A percentile compares a stretch with the other conserved stretches of the same genome.
Evolutionary conservation across 2,329 filamentous ascomycete genomes (phyloP).

Genomic region (Cephalotrichum gorgonifer): DNA sequence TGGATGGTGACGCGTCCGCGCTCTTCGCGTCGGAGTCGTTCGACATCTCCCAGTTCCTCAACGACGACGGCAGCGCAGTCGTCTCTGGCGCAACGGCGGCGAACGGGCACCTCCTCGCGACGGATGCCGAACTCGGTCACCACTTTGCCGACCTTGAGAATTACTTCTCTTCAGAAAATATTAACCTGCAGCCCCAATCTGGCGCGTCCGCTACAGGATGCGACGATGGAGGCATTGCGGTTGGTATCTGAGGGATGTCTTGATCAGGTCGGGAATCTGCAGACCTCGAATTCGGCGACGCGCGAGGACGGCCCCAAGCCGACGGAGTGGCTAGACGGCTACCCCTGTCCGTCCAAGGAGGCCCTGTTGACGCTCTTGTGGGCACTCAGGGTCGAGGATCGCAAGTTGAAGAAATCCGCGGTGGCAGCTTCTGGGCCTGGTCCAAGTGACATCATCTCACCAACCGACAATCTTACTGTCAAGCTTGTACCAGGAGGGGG

Average conservation of each 20-base stretch:
- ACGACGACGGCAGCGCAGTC: slow-evolving; percentile 36
- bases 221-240: slow-evolving; percentile 65
- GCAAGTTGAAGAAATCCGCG: background rate
- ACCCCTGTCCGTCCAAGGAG: slow-evolving; percentile 31
- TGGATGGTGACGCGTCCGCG: slow-evolving; percentile 49
- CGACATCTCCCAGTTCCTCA: slow-evolving; percentile 45
- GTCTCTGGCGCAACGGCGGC: slow-evolving; percentile 36
- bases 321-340: slow-evolving; percentile 24
- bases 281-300: slow-evolving; percentile 21
- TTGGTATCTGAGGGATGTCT: slow-evolving; percentile 51
- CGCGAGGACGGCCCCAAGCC: slow-evolving; percentile 24
- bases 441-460: background rate
- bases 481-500: background rate
- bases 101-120: slow-evolving; percentile 37
- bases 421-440: background rate
- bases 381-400: slow-evolving; percentile 31
- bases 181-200: slow-evolving; percentile 64
- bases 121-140: slow-evolving; percentile 40
- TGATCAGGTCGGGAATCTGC: slow-evolving; percentile 29
- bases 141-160: slow-evolving; percentile 47
- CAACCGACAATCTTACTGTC: background rate
- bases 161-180: slow-evolving; percentile 52
- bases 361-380: slow-evolving; percentile 36
- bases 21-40: slow-evolving; percentile 34
- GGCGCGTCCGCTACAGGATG: slow-evolving; percentile 65